Evolutionary conservation across 2,329 filamentous ascomycete genomes (phyloP).

Genomic region (Chaetomium strumarium): DNA sequence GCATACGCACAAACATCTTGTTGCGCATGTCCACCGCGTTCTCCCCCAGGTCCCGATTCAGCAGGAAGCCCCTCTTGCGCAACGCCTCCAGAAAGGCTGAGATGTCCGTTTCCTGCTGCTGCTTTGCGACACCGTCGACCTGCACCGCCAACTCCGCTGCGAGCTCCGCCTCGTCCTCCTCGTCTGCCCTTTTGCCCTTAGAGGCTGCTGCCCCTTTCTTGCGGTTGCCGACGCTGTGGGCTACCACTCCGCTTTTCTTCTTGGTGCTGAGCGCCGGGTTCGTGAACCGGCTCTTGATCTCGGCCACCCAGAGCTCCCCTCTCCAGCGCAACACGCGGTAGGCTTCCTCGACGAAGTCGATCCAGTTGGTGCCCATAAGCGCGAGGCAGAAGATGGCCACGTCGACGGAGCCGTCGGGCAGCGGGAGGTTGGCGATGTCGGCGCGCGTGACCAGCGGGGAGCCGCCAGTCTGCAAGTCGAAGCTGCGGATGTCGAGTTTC

Average conservation of each 20-base stretch:
- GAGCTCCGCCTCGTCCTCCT: conserved; percentile 42
- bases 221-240: conserved; percentile 67
- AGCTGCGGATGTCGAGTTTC: conserved; percentile 71
- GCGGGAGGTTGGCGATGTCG: conserved; percentile 79
- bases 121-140: conserved; percentile 61
- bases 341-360: conserved; percentile 92
- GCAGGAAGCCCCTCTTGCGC: conserved; percentile 72
- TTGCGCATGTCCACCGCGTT: conserved; percentile 73
- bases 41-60: conserved; percentile 56
- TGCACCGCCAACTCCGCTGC: conserved; percentile 59
- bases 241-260: conserved; percentile 49
- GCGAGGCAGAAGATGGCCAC: conserved; percentile 92
- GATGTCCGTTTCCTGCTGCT: conserved; percentile 74
- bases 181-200: conserved; percentile 42
- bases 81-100: conserved; percentile 81
- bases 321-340: conserved; percentile 88
- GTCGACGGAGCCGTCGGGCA: conserved; percentile 70
- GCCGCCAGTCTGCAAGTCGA: conserved; percentile 71
- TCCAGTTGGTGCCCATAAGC: conserved; percentile 98
- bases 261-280: conserved; percentile 34
- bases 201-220: conserved; percentile 42
- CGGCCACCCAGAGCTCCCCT: conserved; percentile 93
- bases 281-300: conserved; percentile 91
- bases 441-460: conserved; percentile 74
- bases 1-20: conserved; percentile 98